Percentiles rank a stretch among this genome's conserved stretches.
Conservation (phyloP, 768 basidiomycete species). For the Lentinula lateritia region DNA sequence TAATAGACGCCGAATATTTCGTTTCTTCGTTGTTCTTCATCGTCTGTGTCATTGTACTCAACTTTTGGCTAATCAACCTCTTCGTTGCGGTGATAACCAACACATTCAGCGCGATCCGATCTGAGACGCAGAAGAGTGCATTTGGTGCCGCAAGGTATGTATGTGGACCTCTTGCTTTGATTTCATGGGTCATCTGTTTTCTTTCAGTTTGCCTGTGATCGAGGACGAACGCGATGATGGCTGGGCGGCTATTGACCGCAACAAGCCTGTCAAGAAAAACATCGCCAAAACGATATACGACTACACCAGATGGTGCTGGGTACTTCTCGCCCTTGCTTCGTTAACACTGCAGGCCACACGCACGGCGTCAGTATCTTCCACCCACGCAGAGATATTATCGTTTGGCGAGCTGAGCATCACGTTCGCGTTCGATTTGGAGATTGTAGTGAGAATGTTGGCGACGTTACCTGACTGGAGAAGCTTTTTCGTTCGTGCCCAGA, state of each 20-base stretch:
- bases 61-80: conserved; percentile 91
- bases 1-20: conserved; percentile 89
- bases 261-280: conserved; percentile 38
- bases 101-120: conserved; percentile 83
- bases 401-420: conserved; percentile 75
- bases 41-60: conserved; percentile 75
- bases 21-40: conserved; percentile 88
- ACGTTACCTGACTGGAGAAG: conserved; percentile 77
- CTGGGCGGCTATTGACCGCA: conserved; percentile 46
- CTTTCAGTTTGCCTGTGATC: conserved; percentile 20
- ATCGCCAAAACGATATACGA: conserved; percentile 49
- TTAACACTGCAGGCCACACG: conserved; percentile 70
- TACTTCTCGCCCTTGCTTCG: conserved; percentile 65
- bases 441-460: conserved; percentile 65
- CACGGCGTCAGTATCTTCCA: conserved; percentile 40
- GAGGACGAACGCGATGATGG: conserved; percentile 60
- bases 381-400: conserved; percentile 46
- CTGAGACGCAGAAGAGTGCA: conserved; percentile 84
- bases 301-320: conserved; percentile 68
- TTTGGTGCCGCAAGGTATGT: conserved; percentile 79
- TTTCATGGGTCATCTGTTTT: not conserved
- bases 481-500: conserved; percentile 50
- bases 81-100: conserved; percentile 96
- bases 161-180: not conserved
- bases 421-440: conserved; percentile 83